These are phyloP conservation scores for Calonectria hongkongensis DNA, from an alignment of 2,329 filamentous ascomycete genomes.

Conservation along the genomic window DNA sequence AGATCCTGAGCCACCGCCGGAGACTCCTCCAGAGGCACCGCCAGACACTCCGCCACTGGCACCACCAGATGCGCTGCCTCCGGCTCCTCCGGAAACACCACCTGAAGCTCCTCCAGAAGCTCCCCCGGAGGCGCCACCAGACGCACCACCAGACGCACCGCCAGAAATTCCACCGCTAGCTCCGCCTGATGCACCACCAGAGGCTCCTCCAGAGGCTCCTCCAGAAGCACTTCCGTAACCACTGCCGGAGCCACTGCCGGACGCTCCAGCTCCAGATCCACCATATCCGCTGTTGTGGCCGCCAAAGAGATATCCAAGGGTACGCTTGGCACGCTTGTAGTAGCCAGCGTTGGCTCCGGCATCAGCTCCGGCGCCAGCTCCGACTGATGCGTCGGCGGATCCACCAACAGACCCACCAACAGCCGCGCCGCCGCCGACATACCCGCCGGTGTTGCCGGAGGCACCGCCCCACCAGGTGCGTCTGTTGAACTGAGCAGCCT, in stretches of 20 bases:
- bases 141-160: not conserved
- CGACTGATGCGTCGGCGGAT: not conserved
- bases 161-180: not conserved
- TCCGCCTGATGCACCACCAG: not conserved
- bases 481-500: not conserved
- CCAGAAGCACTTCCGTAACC: not conserved
- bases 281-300: not conserved
- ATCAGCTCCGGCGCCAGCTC: not conserved
- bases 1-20: not conserved
- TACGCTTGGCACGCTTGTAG: conserved; percentile 5
- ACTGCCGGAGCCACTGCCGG: not conserved
- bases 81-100: not conserved
- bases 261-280: not conserved
- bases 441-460: not conserved
- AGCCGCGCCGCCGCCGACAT: not conserved
- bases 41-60: not conserved
- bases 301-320: conserved; percentile 1
- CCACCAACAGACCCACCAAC: not conserved
- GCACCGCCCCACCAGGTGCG: not conserved
- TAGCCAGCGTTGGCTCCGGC: not conserved
- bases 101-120: not conserved
- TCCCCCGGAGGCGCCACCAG: not conserved
- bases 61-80: not conserved
- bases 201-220: not conserved
- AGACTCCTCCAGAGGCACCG: not conserved